Evolutionary conservation across 306 rosid genomes (phyloP).

Genomic region (Myrica gale): DNA sequence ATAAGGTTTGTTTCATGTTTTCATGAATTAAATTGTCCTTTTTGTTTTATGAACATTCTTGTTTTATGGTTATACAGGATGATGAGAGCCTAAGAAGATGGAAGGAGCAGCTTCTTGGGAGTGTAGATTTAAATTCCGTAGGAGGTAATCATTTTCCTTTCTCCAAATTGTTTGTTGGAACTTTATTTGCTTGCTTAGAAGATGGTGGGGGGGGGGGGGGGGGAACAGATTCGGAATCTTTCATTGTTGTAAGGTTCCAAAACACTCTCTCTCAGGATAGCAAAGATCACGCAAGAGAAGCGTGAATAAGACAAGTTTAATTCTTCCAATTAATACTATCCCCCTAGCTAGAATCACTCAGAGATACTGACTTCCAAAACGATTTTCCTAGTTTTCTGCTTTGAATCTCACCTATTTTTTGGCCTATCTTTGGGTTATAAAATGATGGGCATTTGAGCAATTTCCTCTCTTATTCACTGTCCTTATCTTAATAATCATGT

Average conservation of each 20-base stretch:
- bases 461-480: not conserved
- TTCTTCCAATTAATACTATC: not conserved
- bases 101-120: conserved; percentile 99
- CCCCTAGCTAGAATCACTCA: not conserved
- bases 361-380: not conserved
- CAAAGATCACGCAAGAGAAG: not conserved
- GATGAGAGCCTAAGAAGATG: conserved; percentile 94
- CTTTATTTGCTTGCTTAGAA: not conserved
- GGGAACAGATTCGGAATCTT: not conserved
- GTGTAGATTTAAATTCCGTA: conserved; percentile 75
- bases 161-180: not conserved
- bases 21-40: not conserved
- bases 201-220: not conserved
- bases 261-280: not conserved
- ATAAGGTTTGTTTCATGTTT: conserved; percentile 51
- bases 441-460: not conserved
- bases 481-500: not conserved
- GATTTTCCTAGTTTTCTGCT: not conserved
- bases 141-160: conserved; percentile 53
- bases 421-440: not conserved
- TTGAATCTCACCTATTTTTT: not conserved
- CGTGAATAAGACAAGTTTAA: not conserved
- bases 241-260: not conserved
- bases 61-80: conserved; percentile 44
- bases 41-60: conserved; percentile 1